phyloP scores from a whole-genome alignment of 2,329 filamentous ascomycete species.

The Aspergillus fischeri region DNA sequence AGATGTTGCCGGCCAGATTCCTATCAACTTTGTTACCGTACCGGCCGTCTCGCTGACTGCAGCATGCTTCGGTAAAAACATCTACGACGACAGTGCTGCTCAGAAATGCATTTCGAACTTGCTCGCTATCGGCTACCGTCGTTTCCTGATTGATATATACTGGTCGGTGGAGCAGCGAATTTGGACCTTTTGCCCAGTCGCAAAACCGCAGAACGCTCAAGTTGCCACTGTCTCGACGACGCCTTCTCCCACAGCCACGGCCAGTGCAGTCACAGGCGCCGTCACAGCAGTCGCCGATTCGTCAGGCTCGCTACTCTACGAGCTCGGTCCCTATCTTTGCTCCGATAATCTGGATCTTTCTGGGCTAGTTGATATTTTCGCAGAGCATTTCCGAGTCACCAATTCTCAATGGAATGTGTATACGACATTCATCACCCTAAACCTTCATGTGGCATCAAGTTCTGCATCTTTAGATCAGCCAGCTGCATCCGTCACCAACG shows the following conservation, averaged over 20 bases:
- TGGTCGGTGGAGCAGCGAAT: conserved; percentile 54
- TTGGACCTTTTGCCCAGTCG: conserved; percentile 61
- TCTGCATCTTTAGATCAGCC: conserved; percentile 39
- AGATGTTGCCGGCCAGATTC: conserved; percentile 56
- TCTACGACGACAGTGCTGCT: conserved; percentile 51
- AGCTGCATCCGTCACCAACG: conserved; percentile 38
- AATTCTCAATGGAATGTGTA: conserved; percentile 53
- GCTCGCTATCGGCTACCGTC: conserved; percentile 55
- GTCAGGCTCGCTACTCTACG: conserved; percentile 32
- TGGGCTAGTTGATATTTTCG: conserved; percentile 48
- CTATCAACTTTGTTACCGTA: conserved; percentile 59
- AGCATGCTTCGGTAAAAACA: conserved; percentile 54
- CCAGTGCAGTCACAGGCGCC: conserved; percentile 18
- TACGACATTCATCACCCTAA: conserved; percentile 52
- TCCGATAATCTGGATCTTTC: conserved; percentile 50
- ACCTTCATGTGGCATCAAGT: conserved; percentile 55
- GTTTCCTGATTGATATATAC: conserved; percentile 58
- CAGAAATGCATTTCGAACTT: conserved; percentile 60
- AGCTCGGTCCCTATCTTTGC: conserved; percentile 55
- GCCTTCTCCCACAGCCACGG: conserved; percentile 14
- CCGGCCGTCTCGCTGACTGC: conserved; percentile 55
- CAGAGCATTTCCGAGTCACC: conserved; percentile 52
- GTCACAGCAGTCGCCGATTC: conserved; percentile 21
- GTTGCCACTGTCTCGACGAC: conserved; percentile 19
- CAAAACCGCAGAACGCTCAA: conserved; percentile 38